These are phyloP conservation scores for Geosmithia morbida DNA, from an alignment of 2,329 filamentous ascomycete genomes.

Conservation along the genomic window DNA sequence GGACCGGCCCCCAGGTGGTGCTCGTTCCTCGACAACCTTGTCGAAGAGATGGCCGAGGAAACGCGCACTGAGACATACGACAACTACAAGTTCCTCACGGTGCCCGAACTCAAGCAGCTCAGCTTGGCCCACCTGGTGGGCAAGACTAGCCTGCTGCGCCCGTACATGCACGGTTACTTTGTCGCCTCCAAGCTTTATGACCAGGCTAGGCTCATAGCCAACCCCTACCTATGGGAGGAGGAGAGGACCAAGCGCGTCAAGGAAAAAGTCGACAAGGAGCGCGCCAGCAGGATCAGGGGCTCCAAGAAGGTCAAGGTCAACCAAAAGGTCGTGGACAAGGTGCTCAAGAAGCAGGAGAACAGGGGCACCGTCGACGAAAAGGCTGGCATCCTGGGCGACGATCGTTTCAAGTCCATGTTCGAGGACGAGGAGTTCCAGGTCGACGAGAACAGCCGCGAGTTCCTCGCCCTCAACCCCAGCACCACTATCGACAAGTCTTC, in stretches of 20 bases:
- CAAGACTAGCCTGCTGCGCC: constrained; percentile 75
- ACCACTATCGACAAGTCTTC: constrained; percentile 30
- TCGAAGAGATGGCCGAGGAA: constrained; percentile 95
- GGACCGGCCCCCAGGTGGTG: constrained; percentile 94
- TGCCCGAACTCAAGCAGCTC: constrained; percentile 71
- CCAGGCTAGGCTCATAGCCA: constrained; percentile 81
- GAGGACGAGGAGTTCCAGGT: constrained; percentile 87
- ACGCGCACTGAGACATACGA: constrained; percentile 75
- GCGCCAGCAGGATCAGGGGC: constrained; percentile 85
- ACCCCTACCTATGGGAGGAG: constrained; percentile 88
- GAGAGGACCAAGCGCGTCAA: constrained; percentile 82
- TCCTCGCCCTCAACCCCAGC: constrained; percentile 78
- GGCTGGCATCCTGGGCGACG: constrained; percentile 62
- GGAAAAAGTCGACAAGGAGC: constrained; percentile 92
- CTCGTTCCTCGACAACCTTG: constrained; percentile 89
- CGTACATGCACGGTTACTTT: constrained; percentile 99
- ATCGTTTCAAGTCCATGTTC: constrained; percentile 79
- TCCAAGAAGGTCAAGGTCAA: constrained; percentile 98
- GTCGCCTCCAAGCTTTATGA: constrained; percentile 92
- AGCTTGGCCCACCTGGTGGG: constrained; percentile 82
- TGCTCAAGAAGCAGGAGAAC: constrained; percentile 49
- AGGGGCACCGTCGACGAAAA: constrained; percentile 41
- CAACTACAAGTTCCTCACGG: constrained; percentile 96
- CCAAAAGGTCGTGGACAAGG: constrained; percentile 62
- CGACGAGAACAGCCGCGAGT: constrained; percentile 80